Evolutionary conservation across 257 asterid species (phyloP).

Genomic region (Salvia rosmarinus): DNA sequence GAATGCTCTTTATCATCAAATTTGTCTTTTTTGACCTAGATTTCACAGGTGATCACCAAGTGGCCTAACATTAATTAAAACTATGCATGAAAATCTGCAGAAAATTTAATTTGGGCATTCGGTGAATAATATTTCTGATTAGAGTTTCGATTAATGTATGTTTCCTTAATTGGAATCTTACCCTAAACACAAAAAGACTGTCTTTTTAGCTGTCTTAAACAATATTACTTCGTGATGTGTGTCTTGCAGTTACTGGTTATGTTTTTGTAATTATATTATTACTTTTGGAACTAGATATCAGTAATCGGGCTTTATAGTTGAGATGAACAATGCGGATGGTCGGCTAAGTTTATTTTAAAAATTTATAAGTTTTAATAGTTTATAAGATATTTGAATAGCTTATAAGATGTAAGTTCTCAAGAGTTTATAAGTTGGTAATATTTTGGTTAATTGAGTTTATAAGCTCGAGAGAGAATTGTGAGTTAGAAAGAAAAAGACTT

Average conservation of each 20-base stretch:
- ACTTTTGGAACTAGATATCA: background rate
- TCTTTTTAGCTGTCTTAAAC: background rate
- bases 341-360: too few relatives aligned
- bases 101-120: background rate
- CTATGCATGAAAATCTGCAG: background rate
- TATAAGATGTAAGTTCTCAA: too few relatives aligned
- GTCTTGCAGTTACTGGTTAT: background rate
- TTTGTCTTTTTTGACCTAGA: constrained; percentile 20
- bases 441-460: too few relatives aligned
- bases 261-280: background rate
- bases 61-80: constrained; percentile 3
- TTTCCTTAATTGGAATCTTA: background rate
- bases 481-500: too few relatives aligned
- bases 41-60: constrained; percentile 3
- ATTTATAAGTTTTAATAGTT: too few relatives aligned
- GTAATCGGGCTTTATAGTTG: background rate
- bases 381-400: too few relatives aligned
- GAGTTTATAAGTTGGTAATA: too few relatives aligned
- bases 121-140: background rate
- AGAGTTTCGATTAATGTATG: background rate
- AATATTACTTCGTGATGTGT: background rate
- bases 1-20: background rate
- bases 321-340: too few relatives aligned
- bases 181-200: background rate
- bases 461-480: too few relatives aligned